Base-by-base conservation (phyloP, 2,329 filamentous ascomycete genomes). In the Rachicladosporium sp. region DNA sequence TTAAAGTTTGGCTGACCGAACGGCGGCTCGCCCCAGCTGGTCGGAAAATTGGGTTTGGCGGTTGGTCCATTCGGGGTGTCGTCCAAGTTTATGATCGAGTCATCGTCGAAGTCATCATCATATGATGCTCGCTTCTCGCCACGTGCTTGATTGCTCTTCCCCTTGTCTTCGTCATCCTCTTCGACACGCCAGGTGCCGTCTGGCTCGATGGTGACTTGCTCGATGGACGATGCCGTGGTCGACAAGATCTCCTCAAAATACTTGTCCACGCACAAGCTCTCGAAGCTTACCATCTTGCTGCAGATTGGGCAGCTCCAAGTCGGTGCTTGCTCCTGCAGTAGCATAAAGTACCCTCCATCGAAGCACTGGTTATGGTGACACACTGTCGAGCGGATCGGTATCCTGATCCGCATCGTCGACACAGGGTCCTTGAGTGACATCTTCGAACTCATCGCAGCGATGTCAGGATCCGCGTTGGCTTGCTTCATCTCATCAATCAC, bases 221-320 rank as follows among this genome's bases (percentile, higher is more conserved):
- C 87, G 1, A 80, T 68, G 12, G 74, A 77, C 31, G 69, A 70
- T 0, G 78, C 64, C 0, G 89, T 94, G 29, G 74, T 78, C 40
- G 74, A 69, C 19, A 98, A 65, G 40, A 98, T 95, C 47, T 94
- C 82, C 53, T 81, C 78, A 10, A 94, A 87, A 57, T 93, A 94
- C 54, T 91, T 82, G 50, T 98, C 91, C 23, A 96, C 77, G 8
- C 85, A 86, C 13, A 98, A 66, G 35, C 75, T 78, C 37, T 89
- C 82, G 59, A 85, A 98, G 0, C 79, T 76, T 1, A 87, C 80
- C 0, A 75, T 64, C 54, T 88, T 93, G 60, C 81, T 89, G 66
- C 91, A 98, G 13, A 95, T 80, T 1, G 91, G 91, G 54, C 91
- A 98, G n/a, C 78, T 71, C 91, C 91, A 98, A 11, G 91, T 93